These are phyloP conservation scores for Bacidia gigantensis DNA, from an alignment of 495 filamentous ascomycete genomes.

Conservation along the genomic window DNA sequence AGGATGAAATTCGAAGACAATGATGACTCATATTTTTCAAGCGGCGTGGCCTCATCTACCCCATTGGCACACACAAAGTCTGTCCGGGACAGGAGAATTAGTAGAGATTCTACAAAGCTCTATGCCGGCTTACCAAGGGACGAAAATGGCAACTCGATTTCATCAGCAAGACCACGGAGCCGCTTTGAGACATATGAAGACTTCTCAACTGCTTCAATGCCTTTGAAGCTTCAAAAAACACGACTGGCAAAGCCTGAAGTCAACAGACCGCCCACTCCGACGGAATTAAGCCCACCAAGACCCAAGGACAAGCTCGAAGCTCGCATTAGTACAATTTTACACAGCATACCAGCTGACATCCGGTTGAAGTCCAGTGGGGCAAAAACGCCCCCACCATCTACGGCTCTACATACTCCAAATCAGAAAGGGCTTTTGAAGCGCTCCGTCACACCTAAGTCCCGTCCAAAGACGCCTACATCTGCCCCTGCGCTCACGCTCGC, in stretches of 20 bases:
- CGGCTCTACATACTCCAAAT: conserved; percentile 15
- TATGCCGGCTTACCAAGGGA: background rate
- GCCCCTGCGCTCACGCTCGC: conserved; percentile 54
- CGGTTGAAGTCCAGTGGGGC: conserved; percentile 31
- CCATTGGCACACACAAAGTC: too few species aligned
- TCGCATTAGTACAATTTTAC: conserved; percentile 73
- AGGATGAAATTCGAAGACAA: background rate
- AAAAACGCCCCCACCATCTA: conserved; percentile 35
- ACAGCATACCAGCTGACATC: conserved; percentile 66
- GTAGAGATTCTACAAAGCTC: too few species aligned
- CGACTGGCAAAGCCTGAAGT: background rate
- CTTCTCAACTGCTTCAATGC: background rate
- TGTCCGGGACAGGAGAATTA: too few species aligned
- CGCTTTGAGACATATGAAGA: conserved; percentile 4
- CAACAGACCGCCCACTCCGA: background rate
- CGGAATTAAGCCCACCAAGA: conserved; percentile 2
- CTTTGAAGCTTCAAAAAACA: conserved; percentile 3
- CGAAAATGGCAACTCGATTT: background rate
- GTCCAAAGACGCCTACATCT: conserved; percentile 10
- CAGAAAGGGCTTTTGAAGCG: conserved; percentile 2
- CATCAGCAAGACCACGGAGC: background rate
- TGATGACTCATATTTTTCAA: background rate
- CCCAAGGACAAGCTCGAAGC: conserved; percentile 61
- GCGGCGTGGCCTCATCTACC: background rate
- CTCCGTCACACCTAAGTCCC: conserved; percentile 6